Evolutionary conservation across 495 filamentous ascomycete genomes (phyloP), one percentile per base, ranked within the genome.

Genomic region (Aspergillus coremiiformis): DNA sequence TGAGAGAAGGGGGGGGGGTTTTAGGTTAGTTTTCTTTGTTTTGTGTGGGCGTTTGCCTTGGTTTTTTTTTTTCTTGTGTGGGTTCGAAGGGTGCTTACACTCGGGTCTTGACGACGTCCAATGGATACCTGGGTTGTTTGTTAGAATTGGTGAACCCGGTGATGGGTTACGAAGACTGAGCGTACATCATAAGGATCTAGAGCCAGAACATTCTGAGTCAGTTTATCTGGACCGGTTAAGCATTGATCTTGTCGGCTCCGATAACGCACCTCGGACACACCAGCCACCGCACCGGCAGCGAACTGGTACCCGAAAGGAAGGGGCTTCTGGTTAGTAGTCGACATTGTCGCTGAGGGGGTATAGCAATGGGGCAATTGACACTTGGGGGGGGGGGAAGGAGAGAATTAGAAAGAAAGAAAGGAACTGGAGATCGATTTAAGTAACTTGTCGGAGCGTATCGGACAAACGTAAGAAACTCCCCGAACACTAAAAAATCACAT

Each of bases 51-150:
- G 20, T 49, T 29, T 14, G 39, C 19, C 37, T 22, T 27, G 3
- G 15, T 41, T 15, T 35, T 4, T 41, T 48, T 37, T 12, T 27
- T 23, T 44, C 44, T 46, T 20, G 41, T 39, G 23, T 12, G 30
- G 7, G n/a, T n/a, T n/a, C n/a, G n/a, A n/a, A n/a, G n/a, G n/a
- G n/a, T n/a, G 39, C 87, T 79, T 79, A 94, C 87, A 98, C 85
- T 82, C 93, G 78, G 45, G 93, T 98, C 78, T 98, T 98, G 63
- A 98, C 89, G 39, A 97, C 92, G 70, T 98, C 93, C 62, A 98
- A 77, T 60, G 93, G 93, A 77, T 98, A 98, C 93, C 90, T 42
- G 43, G 41, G 17, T 19, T 12, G 29, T 39, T n/a, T 19, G 35
- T 39, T 30, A 51, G 27, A 60, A 49, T 33, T n/a, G 20, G 9